These are phyloP conservation scores for Hymenoscyphus scutula DNA, from an alignment of 2,329 filamentous ascomycete species.

Conservation along the genomic window DNA sequence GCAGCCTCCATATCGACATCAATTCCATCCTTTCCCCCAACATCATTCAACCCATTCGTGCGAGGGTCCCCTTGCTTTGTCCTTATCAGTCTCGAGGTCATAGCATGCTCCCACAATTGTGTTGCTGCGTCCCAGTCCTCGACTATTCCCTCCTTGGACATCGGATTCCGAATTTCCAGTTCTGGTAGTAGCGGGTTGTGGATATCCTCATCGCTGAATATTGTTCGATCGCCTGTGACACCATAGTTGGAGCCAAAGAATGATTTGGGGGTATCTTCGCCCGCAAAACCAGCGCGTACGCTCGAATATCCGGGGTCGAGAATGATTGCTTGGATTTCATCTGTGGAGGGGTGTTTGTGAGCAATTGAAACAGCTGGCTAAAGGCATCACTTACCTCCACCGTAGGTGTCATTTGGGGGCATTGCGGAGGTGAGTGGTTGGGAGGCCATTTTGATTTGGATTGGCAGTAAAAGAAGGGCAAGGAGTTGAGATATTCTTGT, in stretches of 20 bases:
- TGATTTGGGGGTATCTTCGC: conserved; percentile 95
- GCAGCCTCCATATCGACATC: conserved; percentile 58
- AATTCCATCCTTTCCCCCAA: conserved; percentile 39
- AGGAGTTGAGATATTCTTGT: neutral
- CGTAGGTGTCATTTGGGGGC: conserved; percentile 62
- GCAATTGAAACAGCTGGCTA: conserved; percentile 11
- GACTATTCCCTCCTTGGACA: conserved; percentile 83
- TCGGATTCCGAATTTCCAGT: conserved; percentile 88
- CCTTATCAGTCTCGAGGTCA: conserved; percentile 84
- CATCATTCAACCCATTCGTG: conserved; percentile 78
- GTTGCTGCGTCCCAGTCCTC: conserved; percentile 94
- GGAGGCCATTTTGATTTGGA: conserved; percentile 46
- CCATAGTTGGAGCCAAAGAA: conserved; percentile 91
- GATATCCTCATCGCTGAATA: conserved; percentile 91
- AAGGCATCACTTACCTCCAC: conserved; percentile 50
- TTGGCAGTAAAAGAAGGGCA: conserved; percentile 1
- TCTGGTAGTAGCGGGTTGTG: conserved; percentile 66
- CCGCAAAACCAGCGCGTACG: conserved; percentile 92
- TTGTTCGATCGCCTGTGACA: conserved; percentile 48
- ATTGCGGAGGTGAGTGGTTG: conserved; percentile 55
- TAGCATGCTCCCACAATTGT: conserved; percentile 88
- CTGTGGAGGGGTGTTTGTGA: conserved; percentile 46
- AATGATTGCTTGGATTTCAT: conserved; percentile 95
- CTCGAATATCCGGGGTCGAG: conserved; percentile 92
- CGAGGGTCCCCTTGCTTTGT: conserved; percentile 65